Percentiles rank a stretch among this genome's conserved stretches.
These are phyloP conservation scores for Pleurostoma richardsiae DNA, from an alignment of 2,329 filamentous ascomycete genomes.

Conservation along the genomic window DNA sequence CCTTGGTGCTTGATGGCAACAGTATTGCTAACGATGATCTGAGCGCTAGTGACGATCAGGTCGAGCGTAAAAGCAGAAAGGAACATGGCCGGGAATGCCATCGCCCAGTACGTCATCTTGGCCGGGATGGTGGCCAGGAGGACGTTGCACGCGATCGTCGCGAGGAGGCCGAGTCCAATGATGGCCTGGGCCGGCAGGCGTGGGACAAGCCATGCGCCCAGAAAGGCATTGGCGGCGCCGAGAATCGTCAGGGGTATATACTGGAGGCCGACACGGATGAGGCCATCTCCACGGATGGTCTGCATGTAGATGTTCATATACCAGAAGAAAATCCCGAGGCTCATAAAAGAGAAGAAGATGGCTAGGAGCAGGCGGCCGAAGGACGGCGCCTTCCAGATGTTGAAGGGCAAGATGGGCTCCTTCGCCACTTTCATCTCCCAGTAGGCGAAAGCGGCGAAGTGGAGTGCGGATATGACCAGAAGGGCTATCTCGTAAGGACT, in stretches of 20 bases:
- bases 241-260: slow-evolving; percentile 5
- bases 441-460: slow-evolving; percentile 9
- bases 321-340: slow-evolving; percentile 12
- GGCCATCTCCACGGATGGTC: slow-evolving; percentile 6
- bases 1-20: slow-evolving; percentile 7
- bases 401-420: slow-evolving; percentile 12
- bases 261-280: slow-evolving; percentile 5
- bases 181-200: slow-evolving; percentile 27
- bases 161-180: slow-evolving; percentile 22
- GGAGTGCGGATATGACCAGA: slow-evolving; percentile 10
- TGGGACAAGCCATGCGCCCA: slow-evolving; percentile 27
- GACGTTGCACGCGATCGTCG: slow-evolving; percentile 18
- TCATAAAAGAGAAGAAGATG: slow-evolving; percentile 10
- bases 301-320: slow-evolving; percentile 12
- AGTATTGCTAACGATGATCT: slow-evolving; percentile 5
- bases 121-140: slow-evolving; percentile 25
- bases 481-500: slow-evolving; percentile 9
- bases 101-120: slow-evolving; percentile 27
- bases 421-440: slow-evolving; percentile 6
- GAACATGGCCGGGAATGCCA: slow-evolving; percentile 25
- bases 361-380: slow-evolving; percentile 8
- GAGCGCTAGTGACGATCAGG: slow-evolving; percentile 4
- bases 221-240: slow-evolving; percentile 7
- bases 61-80: slow-evolving; percentile 19
- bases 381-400: slow-evolving; percentile 10